Evolutionary conservation across 495 filamentous ascomycete species (phyloP), one percentile per base, ranked within the genome.

Genomic region (Neohortaea acidophila): DNA sequence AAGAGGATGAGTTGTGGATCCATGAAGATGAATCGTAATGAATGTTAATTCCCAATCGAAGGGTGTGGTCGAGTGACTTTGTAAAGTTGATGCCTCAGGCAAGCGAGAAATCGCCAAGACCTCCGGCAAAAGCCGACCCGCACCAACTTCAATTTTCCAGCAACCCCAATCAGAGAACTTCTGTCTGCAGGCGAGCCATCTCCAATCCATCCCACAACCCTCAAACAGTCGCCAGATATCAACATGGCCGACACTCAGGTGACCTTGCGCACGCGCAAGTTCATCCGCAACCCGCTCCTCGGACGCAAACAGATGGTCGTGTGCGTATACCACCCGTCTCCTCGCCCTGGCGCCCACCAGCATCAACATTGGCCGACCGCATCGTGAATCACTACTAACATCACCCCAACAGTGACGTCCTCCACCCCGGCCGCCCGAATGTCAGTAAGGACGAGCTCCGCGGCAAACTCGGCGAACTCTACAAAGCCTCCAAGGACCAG

Each of bases 291-390:
- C 73, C 81, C 91, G 61, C 83, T 99, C 60, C 81, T 99, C 51
- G 86, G 76, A 58, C 80, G 87, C 59, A 94, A 89, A 73, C 91
- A 99, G 77, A 96, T 99, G 89, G 91, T 99, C 68, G 83, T 96
- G 89, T 99, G 87, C 75, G 91, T 81, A 26, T n/a, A 31, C 20
- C 48, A 32, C 18, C n/a, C 46, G 44, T 29, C 34, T n/a, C n/a
- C n/a, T n/a, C n/a, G n/a, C n/a, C n/a, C n/a, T n/a, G n/a, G n/a
- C n/a, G n/a, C n/a, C n/a, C n/a, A n/a, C n/a, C n/a, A n/a, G n/a
- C n/a, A n/a, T n/a, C n/a, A n/a, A n/a, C n/a, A n/a, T n/a, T n/a
- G n/a, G n/a, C n/a, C n/a, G n/a, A n/a, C n/a, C n/a, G n/a, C n/a
- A n/a, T n/a, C n/a, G n/a, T n/a, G n/a, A n/a, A n/a, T n/a, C 31